Evolutionary conservation across 306 rosid genomes (phyloP).

Genomic region (Spatholobus suberectus): DNA sequence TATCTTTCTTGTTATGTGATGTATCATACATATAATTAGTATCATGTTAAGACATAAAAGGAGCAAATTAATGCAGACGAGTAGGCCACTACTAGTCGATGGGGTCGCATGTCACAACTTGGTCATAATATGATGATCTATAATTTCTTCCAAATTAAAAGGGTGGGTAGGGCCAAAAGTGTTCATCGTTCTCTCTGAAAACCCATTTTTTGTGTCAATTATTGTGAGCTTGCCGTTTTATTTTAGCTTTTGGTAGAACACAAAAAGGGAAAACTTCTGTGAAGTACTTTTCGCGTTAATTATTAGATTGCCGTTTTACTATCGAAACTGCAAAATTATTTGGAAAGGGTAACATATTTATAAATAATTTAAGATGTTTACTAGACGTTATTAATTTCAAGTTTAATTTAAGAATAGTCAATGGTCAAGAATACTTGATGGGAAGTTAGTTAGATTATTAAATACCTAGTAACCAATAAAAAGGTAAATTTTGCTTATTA

Average conservation of each 20-base stretch:
- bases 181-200: neutral
- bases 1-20: conserved; percentile 2
- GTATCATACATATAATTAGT: too few species aligned
- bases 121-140: neutral
- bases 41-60: neutral
- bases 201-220: too few species aligned
- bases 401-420: neutral
- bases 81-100: neutral
- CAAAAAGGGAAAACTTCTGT: neutral
- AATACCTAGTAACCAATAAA: neutral
- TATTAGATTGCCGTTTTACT: too few species aligned
- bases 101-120: neutral
- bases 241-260: too few species aligned
- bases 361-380: neutral
- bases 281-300: neutral
- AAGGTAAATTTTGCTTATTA: conserved; percentile 28
- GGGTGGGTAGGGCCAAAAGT: too few species aligned
- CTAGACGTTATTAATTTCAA: neutral
- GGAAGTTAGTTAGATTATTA: too few species aligned
- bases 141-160: neutral
- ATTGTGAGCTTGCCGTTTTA: too few species aligned
- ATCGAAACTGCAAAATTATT: too few species aligned
- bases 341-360: too few species aligned
- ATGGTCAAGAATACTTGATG: neutral
- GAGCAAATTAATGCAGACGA: neutral